These are phyloP conservation scores for Omphalotus guepiniiformis DNA, from an alignment of 768 basidiomycete genomes.

Conservation along the genomic window DNA sequence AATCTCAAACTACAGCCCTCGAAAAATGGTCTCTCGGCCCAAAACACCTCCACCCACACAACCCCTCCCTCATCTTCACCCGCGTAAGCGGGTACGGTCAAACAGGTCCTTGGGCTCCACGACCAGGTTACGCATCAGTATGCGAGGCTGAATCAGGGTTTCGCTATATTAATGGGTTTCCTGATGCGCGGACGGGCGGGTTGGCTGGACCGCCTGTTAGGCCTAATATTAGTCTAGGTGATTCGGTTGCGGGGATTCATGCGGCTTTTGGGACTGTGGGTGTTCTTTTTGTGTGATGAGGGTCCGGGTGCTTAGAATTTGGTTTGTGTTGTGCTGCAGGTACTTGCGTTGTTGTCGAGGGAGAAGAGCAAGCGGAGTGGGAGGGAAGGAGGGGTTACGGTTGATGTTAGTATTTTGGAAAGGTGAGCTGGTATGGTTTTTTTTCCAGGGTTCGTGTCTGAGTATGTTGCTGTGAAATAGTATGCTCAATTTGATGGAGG, in stretches of 20 bases:
- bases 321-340: conserved; percentile 29
- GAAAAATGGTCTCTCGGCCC: conserved; percentile 70
- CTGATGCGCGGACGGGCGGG: conserved; percentile 47
- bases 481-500: conserved; percentile 77
- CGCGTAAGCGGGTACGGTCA: conserved; percentile 79
- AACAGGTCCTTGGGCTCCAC: conserved; percentile 67
- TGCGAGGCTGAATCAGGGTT: conserved; percentile 77
- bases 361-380: conserved; percentile 28
- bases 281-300: not conserved
- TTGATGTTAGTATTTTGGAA: conserved; percentile 76
- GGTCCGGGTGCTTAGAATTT: not conserved
- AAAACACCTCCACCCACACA: conserved; percentile 56
- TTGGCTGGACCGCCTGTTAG: conserved; percentile 61
- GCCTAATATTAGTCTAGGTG: conserved; percentile 70
- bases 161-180: conserved; percentile 66
- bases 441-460: not conserved
- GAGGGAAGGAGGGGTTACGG: conserved; percentile 40
- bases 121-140: conserved; percentile 70
- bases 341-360: conserved; percentile 54
- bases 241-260: conserved; percentile 67
- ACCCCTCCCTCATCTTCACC: conserved; percentile 87
- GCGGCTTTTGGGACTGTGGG: conserved; percentile 70
- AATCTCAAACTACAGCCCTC: conserved; percentile 38
- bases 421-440: conserved; percentile 43
- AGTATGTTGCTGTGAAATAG: conserved; percentile 31